Evolutionary conservation across 148 eudicot species (phyloP), one percentile per base, ranked within the genome.

Genomic region (Pharnaceum exiguum): DNA sequence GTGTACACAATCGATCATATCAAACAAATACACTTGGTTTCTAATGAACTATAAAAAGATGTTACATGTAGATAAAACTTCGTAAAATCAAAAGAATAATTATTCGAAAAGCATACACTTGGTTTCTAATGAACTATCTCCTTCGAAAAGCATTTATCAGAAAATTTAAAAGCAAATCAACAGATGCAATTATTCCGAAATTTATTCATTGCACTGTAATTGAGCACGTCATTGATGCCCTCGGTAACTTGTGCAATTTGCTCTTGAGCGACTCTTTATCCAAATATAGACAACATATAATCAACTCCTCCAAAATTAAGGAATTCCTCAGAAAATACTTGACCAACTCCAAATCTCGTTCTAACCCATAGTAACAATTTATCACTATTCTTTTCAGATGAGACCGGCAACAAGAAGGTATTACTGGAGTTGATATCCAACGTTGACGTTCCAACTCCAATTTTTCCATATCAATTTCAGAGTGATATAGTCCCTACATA

Each of bases 351-450:
- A 51, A 12, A 7, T 51, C 55, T 9, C 53, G 10, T 49, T 24
- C 9, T 3, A 3, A 5, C 7, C 19, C 55, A 51, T 7, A 1
- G 7, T 7, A 27, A 12, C 3, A 5, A 1, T 30, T n/a, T n/a
- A 30, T 51, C 37, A 51, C 17, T 51, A 30, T 49, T 49, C 32
- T 49, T 24, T 49, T 49, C 5, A 49, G 53, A 26, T 49, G 33
- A 27, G 24, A 17, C 38, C 36, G 28, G 55, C 33, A 51, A 51
- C 55, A 51, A n/a, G 23, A 30, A 7, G 55, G 37, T 15, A 49
- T 15, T 13, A 33, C 8, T 27, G 3, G 53, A 49, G 33, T 5
- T 49, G 5, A 25, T 49, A 2, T 26, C 5, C 33, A 49, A 49
- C 25, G 28, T 33, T 49, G 5, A 18, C 30, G 32, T 27, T 49